Evolutionary conservation across 140 eudicot species (phyloP).

Genomic region (Flaveria floridana): DNA sequence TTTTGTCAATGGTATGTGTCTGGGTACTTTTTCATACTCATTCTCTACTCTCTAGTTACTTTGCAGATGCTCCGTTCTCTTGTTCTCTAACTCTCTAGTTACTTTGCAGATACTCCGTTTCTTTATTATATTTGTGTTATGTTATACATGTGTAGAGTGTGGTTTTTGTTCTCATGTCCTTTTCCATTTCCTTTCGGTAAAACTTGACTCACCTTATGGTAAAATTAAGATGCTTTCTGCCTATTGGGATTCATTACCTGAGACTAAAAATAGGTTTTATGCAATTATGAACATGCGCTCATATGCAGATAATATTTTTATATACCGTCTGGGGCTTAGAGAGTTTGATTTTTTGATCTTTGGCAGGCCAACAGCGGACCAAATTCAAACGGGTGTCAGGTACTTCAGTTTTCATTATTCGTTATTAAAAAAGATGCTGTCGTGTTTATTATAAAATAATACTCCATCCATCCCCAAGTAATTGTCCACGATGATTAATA

Average conservation of each 20-base stretch:
- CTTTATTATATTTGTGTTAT: not conserved
- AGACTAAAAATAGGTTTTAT: not conserved
- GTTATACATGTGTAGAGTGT: constrained; percentile 6
- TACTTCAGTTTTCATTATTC: constrained; percentile 28
- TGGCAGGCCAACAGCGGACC: constrained; percentile 99
- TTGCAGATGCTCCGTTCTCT: not conserved
- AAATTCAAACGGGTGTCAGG: constrained; percentile 91
- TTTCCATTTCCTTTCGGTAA: constrained; percentile 4
- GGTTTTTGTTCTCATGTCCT: constrained; percentile 3
- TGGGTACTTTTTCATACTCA: constrained; percentile 18
- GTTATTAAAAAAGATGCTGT: constrained; percentile 2
- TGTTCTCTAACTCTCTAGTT: constrained; percentile 3
- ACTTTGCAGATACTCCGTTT: not conserved
- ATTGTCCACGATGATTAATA: not conserved
- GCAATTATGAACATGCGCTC: not conserved
- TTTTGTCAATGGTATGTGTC: constrained; percentile 74
- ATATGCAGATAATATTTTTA: not conserved
- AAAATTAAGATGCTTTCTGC: constrained; percentile 3
- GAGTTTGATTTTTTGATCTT: constrained; percentile 5
- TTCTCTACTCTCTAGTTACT: not conserved
- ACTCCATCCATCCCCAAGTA: not conserved
- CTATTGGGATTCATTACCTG: not conserved
- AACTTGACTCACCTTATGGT: constrained; percentile 3
- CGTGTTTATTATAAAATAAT: not conserved
- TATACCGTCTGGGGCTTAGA: constrained; percentile 9